These are phyloP conservation scores for Ogataea ganodermae DNA, from an alignment of 805 yeast species.

Conservation along the genomic window DNA sequence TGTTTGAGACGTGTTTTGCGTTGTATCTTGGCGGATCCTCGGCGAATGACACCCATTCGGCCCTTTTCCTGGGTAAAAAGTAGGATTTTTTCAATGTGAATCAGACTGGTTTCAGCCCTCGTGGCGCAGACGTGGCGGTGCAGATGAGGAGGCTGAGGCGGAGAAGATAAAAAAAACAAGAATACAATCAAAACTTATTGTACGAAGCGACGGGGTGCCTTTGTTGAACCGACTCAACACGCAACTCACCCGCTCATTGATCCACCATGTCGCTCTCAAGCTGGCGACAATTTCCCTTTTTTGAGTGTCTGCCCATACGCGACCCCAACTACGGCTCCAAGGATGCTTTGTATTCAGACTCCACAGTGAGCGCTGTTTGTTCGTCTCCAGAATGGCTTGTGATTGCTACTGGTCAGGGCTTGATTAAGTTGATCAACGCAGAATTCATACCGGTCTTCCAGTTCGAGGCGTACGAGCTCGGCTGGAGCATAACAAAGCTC, in stretches of 20 bases:
- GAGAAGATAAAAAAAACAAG: neutral
- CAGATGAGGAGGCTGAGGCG: neutral
- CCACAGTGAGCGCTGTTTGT: conserved; percentile 64
- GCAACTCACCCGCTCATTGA: neutral
- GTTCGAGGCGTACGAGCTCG: conserved; percentile 66
- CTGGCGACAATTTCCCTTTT: conserved; percentile 78
- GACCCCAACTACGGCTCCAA: conserved; percentile 74
- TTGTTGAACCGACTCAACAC: too few species aligned
- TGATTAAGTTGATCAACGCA: conserved; percentile 56
- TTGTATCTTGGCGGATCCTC: neutral
- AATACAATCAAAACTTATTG: neutral
- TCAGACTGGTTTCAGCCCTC: conserved; percentile 3
- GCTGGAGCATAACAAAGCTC: conserved; percentile 63
- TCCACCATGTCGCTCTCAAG: conserved; percentile 33
- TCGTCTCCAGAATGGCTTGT: conserved; percentile 58
- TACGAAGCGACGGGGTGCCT: too few species aligned
- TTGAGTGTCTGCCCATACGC: conserved; percentile 76
- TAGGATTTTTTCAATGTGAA: conserved; percentile 3
- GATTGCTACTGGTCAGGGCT: conserved; percentile 55
- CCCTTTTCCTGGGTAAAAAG: neutral
- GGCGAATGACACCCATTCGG: neutral
- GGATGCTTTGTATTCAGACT: conserved; percentile 76
- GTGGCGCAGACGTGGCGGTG: conserved; percentile 7
- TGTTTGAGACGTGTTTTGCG: too few species aligned
- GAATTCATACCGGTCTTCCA: conserved; percentile 47